Base-by-base conservation (phyloP, 2,329 filamentous ascomycete species). In the Didymellaceae sp. region DNA sequence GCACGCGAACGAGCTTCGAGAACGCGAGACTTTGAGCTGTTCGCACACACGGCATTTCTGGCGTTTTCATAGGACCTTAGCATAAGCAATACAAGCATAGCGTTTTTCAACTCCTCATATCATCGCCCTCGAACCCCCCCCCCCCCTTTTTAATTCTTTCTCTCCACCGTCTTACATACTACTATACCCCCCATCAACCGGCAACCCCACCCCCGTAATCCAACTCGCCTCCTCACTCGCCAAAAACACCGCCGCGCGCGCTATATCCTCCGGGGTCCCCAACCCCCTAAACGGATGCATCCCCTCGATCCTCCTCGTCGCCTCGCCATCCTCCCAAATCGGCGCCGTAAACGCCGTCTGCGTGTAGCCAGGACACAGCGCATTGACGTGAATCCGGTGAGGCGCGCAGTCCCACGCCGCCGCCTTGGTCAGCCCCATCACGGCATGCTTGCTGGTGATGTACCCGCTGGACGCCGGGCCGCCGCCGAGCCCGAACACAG, bases 371-470 rank as follows among this genome's bases (percentile, higher is more conserved):
- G 82, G 81, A 44, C 80, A 82, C 5, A 84, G 72, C 0, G 79
- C 79, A 57, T 83, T 83, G 25, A 77, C 75, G 52, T 83, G 80
- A 20, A 84, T 80, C 0, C 74, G 67, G 9, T 77, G 61, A 0
- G 63, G 61, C 0, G 77, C 80, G 54, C 80, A 82, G 31, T 84
- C 81, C 26, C 79, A 52, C 0, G 80, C 80, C 0, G 80, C 71
- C 7, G 75, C 67, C 25, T 75, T 73, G 0, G 80, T 84, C 4
- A 83, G 53, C n/a, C 77, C 78, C 45, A 76, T 68, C 0, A 82
- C 78, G 0, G 78, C 80, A 5, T 77, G 78, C 53, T 83, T 83
- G 0, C 76, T 78, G 0, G 80, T 74, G 9, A 71, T 69, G 40
- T 83, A 83, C 2, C 61, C 6, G 44, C 55, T 62, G 5, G 45